A percentile compares a stretch with the other conserved stretches of the same genome.
phyloP scores from a whole-genome alignment of 176 grass and related monocot genomes.

The Carex myosuroides region DNA sequence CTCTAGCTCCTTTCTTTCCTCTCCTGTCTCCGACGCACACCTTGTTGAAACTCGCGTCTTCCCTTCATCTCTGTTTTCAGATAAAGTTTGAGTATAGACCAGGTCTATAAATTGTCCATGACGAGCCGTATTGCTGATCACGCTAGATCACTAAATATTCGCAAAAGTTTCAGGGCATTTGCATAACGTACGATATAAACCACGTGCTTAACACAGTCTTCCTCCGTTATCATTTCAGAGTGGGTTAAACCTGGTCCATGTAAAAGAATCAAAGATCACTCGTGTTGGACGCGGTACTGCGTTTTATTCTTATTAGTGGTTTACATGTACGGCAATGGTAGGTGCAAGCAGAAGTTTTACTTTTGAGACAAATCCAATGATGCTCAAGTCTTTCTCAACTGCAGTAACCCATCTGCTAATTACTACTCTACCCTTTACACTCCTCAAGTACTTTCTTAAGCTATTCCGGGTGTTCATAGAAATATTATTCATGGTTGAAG shows the following conservation, averaged over 20 bases:
- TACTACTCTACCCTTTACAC: neutral
- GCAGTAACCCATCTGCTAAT: neutral
- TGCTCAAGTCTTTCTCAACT: slow-evolving; percentile 26
- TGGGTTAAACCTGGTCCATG: neutral
- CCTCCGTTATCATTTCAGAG: neutral
- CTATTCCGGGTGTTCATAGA: neutral
- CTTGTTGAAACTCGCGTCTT: slow-evolving; percentile 21
- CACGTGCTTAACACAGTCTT: neutral
- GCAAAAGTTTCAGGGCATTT: neutral
- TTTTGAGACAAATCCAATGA: slow-evolving; percentile 22
- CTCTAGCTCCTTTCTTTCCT: neutral
- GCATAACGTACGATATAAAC: neutral
- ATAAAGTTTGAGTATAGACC: neutral
- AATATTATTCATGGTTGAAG: neutral
- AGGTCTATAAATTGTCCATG: neutral
- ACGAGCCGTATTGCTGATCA: neutral
- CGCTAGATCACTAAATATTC: neutral
- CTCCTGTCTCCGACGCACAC: slow-evolving; percentile 9
- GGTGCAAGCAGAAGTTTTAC: neutral
- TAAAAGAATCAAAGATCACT: neutral
- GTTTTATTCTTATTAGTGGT: neutral
- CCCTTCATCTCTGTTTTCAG: neutral
- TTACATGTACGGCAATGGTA: neutral
- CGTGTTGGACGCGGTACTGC: neutral
- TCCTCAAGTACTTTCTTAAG: neutral